Evolutionary conservation across 1,284 basidiomycete genomes (phyloP), one percentile per base, ranked within the genome.

Genomic region (Irpex sp.): DNA sequence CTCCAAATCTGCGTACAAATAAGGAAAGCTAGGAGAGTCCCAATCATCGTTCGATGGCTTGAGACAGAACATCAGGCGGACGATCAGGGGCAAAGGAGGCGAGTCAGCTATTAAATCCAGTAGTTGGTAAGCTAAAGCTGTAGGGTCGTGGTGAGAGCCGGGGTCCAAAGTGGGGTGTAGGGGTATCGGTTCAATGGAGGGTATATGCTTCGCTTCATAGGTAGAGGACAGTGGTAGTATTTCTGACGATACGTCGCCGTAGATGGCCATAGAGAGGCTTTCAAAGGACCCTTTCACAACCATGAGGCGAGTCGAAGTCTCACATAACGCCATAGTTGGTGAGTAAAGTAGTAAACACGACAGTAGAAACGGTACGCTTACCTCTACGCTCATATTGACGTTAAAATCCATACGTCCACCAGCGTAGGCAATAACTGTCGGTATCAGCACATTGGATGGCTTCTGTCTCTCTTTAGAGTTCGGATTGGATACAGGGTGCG

Each of bases 251-350:
- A 82, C 68, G 33, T 86, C 80, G 35, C 89, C 89, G 68, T 90
- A 90, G 54, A 90, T 82, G 46, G 88, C 88, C 67, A 90, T 77
- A 4, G 90, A 90, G 21, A 91, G 76, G 62, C 77, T 78, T 58
- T 84, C 76, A 70, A 92, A 93, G 35, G 81, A 77, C 35, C 90
- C 92, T 70, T 86, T 86, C 65, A 93, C 79, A 62, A 93, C 89
- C 82, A 93, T 86, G 31, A 93, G 78, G 59, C 91, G 87, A 21
- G 90, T 92, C 2, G 87, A 83, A 70, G 84, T 85, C 90, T 93
- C 43, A 54, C 47, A 64, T 56, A n/a, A 55, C 58, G 61, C 31
- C 31, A 31, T 31, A 31, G 31, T 31, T 4, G 31, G 31, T 31
- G 31, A 31, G 31, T 31, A 31, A 31, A 31, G 31, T 31, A 31